Percentiles rank a stretch among this genome's conserved stretches.
phyloP scores from a whole-genome alignment of 768 basidiomycete genomes.

The Leccinellum luteum region DNA sequence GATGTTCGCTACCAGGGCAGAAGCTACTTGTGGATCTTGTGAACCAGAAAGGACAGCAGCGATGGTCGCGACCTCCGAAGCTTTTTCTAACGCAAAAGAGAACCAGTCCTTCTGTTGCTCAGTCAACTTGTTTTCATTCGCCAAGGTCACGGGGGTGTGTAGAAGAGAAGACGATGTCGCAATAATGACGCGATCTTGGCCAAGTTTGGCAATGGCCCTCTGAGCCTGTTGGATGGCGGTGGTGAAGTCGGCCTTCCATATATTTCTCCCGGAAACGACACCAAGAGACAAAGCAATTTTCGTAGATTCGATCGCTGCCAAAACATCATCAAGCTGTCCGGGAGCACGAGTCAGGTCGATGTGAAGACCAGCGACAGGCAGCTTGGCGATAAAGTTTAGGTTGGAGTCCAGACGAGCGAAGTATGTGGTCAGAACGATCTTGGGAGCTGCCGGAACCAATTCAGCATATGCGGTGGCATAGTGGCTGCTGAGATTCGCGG shows the following conservation, averaged over 20 bases:
- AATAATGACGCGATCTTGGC: conserved; percentile 84
- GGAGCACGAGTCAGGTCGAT: conserved; percentile 96
- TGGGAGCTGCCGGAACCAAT: conserved; percentile 79
- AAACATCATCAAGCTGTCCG: conserved; percentile 77
- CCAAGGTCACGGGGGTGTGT: conserved; percentile 96
- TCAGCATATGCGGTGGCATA: conserved; percentile 79
- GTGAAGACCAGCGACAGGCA: conserved; percentile 92
- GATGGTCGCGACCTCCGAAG: conserved; percentile 81
- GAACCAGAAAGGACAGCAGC: conserved; percentile 84
- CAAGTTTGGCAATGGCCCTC: conserved; percentile 81
- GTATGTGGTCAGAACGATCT: conserved; percentile 94
- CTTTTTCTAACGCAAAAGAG: conserved; percentile 97
- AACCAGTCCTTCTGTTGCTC: conserved; percentile 95
- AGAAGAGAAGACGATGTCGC: conserved; percentile 97
- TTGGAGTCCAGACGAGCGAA: conserved; percentile 96
- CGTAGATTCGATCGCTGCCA: conserved; percentile 83
- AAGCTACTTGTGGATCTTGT: conserved; percentile 66
- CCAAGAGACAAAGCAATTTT: conserved; percentile 85
- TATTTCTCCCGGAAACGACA: conserved; percentile 96
- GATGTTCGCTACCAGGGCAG: conserved; percentile 86
- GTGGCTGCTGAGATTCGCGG: conserved; percentile 71
- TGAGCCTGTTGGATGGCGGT: conserved; percentile 79
- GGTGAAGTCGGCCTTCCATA: conserved; percentile 97
- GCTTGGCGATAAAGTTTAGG: conserved; percentile 82
- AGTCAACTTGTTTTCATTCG: conserved; percentile 88